Conservation (phyloP, 1,284 basidiomycete species). For the Microbotryum violaceum region DNA sequence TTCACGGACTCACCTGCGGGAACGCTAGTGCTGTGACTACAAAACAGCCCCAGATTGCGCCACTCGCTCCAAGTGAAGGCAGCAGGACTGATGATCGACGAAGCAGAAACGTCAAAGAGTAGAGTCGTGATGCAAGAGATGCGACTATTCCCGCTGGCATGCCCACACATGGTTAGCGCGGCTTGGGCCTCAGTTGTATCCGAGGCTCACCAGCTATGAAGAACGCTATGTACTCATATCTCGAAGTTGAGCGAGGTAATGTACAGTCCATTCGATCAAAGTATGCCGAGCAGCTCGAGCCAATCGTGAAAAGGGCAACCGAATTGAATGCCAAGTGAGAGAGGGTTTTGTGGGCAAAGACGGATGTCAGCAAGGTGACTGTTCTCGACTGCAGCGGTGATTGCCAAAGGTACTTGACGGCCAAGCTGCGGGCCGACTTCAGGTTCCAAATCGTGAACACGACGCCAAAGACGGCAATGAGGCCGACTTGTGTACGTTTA, state of each 20-base stretch:
- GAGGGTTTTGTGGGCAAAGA: constrained; percentile 26
- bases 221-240: constrained; percentile 30
- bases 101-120: constrained; percentile 10
- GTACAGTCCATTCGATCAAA: constrained; percentile 3
- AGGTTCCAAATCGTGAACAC: constrained; percentile 20
- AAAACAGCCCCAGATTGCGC: constrained; percentile 33
- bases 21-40: constrained; percentile 32
- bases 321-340: constrained; percentile 31
- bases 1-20: constrained; percentile 8
- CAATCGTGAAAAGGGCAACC: constrained; percentile 26
- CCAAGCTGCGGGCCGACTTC: background rate
- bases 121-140: constrained; percentile 17
- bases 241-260: constrained; percentile 23
- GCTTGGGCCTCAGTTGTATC: no score
- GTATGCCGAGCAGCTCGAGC: constrained; percentile 6
- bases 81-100: constrained; percentile 9
- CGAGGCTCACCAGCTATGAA: constrained; percentile 18
- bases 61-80: constrained; percentile 27
- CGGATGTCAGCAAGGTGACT: constrained; percentile 21
- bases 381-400: constrained; percentile 13
- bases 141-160: constrained; percentile 17
- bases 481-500: constrained; percentile 16
- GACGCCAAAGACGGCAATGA: constrained; percentile 14
- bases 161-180: no score
- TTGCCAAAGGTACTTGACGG: constrained; percentile 13